These are phyloP conservation scores for Leptographium flavum DNA, from an alignment of 2,329 filamentous ascomycete genomes.

Conservation along the genomic window DNA sequence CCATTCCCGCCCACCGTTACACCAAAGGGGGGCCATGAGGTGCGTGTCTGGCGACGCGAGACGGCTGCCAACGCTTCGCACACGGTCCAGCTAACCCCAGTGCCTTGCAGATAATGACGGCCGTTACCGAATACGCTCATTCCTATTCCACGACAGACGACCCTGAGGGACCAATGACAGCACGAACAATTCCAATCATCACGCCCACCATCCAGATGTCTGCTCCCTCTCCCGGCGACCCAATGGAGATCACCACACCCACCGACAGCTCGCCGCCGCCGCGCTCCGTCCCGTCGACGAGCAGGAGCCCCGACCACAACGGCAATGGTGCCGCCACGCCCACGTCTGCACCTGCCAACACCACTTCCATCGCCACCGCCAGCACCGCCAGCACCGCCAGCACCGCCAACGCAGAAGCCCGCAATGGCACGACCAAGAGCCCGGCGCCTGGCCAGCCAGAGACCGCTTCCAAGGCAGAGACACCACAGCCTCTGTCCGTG, in stretches of 20 bases:
- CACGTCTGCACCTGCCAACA: constrained; percentile 14
- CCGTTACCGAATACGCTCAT: constrained; percentile 35
- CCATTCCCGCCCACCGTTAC: not conserved
- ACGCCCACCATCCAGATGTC: constrained; percentile 45
- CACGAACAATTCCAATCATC: constrained; percentile 42
- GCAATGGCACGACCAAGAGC: constrained; percentile 16
- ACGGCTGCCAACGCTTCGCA: not conserved
- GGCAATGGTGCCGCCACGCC: constrained; percentile 19
- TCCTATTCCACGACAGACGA: constrained; percentile 25
- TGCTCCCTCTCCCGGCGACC: constrained; percentile 40
- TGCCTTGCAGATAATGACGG: constrained; percentile 27
- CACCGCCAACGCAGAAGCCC: too few species aligned
- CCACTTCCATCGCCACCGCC: not conserved
- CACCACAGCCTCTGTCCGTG: constrained; percentile 23
- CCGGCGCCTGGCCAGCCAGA: constrained; percentile 7
- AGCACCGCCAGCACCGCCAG: too few species aligned
- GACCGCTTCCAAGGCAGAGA: constrained; percentile 20
- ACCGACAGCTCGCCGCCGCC: constrained; percentile 29
- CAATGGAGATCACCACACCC: constrained; percentile 47
- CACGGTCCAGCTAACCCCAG: not conserved
- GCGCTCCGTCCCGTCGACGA: constrained; percentile 21
- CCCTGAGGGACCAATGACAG: constrained; percentile 30
- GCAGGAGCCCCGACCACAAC: constrained; percentile 23
- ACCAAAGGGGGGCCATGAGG: not conserved
- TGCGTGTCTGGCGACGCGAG: not conserved